Percentiles rank a stretch among this genome's conserved stretches.
Conservation (phyloP, 179 eudicot species). For the Heliamphora pulchella region DNA sequence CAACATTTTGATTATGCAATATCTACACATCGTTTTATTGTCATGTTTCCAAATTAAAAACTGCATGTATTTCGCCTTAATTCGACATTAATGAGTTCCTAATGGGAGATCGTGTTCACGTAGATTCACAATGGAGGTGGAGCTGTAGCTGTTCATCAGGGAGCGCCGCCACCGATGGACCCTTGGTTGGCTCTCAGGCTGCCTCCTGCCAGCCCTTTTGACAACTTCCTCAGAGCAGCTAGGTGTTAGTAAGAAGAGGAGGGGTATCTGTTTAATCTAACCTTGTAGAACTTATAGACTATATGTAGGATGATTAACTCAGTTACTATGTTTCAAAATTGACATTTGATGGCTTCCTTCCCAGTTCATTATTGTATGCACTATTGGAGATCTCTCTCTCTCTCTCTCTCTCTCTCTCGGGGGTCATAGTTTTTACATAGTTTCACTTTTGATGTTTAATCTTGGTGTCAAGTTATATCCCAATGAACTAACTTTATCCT, state of each 20-base stretch:
- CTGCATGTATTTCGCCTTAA: background rate
- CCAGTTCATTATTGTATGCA: background rate
- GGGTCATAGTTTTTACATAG: background rate
- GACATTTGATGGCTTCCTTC: background rate
- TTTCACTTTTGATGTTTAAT: no score
- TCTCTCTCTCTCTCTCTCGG: background rate
- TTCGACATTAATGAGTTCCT: background rate
- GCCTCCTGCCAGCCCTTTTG: conserved; percentile 99
- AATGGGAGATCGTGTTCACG: conserved; percentile 12
- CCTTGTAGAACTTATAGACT: conserved; percentile 4
- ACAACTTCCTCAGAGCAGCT: conserved; percentile 86
- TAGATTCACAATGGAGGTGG: conserved; percentile 35
- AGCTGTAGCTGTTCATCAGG: conserved; percentile 14
- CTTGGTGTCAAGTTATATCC: no score
- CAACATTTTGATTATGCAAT: background rate
- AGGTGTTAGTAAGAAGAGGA: conserved; percentile 23
- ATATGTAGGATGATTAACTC: background rate
- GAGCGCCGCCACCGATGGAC: conserved; percentile 26
- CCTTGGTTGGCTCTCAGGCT: conserved; percentile 56
- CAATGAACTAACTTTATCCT: no score
- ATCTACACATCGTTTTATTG: background rate
- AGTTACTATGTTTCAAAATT: background rate
- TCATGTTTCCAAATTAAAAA: background rate
- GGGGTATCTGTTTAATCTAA: background rate
- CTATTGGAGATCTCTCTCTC: background rate